phyloP scores from a whole-genome alignment of 2,329 filamentous ascomycete genomes.

The Calonectria naviculata region DNA sequence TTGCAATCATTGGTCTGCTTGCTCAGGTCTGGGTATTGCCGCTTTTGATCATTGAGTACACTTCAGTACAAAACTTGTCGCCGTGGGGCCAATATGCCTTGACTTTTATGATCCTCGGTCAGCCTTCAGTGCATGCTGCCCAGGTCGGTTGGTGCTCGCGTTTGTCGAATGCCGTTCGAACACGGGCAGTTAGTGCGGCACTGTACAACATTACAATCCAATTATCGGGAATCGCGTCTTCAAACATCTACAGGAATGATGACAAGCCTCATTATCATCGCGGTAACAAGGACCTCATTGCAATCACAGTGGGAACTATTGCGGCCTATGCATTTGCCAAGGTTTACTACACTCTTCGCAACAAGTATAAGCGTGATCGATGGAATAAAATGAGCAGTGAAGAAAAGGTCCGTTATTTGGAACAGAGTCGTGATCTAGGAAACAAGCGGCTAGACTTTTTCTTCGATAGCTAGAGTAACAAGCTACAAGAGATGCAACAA shows the following conservation, averaged over 20 bases:
- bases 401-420: conserved; percentile 2
- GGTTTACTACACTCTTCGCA: conserved; percentile 13
- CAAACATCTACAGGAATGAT: conserved; percentile 21
- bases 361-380: conserved; percentile 9
- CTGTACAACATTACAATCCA: conserved; percentile 23
- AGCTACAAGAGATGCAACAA: background rate
- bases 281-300: conserved; percentile 19
- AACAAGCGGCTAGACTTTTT: conserved; percentile 22
- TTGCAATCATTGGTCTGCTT: conserved; percentile 15
- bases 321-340: conserved; percentile 10
- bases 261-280: conserved; percentile 20
- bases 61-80: conserved; percentile 7
- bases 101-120: conserved; percentile 19
- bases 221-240: conserved; percentile 11
- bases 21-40: conserved; percentile 18
- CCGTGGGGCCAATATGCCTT: conserved; percentile 18
- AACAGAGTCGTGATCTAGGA: background rate
- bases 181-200: conserved; percentile 9
- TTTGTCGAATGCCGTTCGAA: conserved; percentile 14
- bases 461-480: conserved; percentile 3
- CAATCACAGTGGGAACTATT: conserved; percentile 5
- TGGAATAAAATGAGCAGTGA: conserved; percentile 15
- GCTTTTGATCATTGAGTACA: conserved; percentile 17
- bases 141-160: conserved; percentile 21
- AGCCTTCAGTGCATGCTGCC: conserved; percentile 16